Evolutionary conservation across 306 rosid genomes (phyloP).

Genomic region (Pachyrhizus erosus): DNA sequence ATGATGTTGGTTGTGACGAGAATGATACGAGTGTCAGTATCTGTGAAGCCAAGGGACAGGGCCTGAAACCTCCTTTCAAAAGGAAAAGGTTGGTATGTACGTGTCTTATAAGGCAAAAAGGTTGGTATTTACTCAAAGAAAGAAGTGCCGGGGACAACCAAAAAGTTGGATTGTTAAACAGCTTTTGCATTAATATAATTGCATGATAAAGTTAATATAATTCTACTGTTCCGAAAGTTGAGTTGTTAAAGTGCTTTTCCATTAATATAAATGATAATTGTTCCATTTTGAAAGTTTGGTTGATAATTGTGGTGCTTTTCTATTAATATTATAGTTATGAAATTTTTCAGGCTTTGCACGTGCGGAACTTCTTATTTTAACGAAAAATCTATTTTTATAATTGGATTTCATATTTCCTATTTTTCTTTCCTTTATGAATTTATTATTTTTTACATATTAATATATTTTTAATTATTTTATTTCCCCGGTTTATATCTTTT

Average conservation of each 20-base stretch:
- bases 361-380: background rate
- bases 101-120: constrained; percentile 39
- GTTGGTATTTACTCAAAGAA: constrained; percentile 46
- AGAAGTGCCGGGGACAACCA: background rate
- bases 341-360: background rate
- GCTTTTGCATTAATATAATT: background rate
- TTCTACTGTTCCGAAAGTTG: background rate
- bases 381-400: background rate
- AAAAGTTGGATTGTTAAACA: background rate
- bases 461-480: no score
- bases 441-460: no score
- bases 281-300: background rate
- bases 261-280: background rate
- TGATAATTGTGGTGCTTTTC: background rate
- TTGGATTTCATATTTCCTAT: no score
- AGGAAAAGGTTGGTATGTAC: constrained; percentile 16
- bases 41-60: constrained; percentile 10
- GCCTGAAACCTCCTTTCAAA: constrained; percentile 29
- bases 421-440: no score
- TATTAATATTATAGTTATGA: background rate
- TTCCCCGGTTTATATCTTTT: no score
- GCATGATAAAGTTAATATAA: no score
- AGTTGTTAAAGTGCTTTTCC: background rate
- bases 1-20: background rate
- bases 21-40: background rate